Evolutionary conservation across 2,329 filamentous ascomycete species (phyloP), one percentile per base, ranked within the genome.

Genomic region (Alternaria hordeiaustralica): DNA sequence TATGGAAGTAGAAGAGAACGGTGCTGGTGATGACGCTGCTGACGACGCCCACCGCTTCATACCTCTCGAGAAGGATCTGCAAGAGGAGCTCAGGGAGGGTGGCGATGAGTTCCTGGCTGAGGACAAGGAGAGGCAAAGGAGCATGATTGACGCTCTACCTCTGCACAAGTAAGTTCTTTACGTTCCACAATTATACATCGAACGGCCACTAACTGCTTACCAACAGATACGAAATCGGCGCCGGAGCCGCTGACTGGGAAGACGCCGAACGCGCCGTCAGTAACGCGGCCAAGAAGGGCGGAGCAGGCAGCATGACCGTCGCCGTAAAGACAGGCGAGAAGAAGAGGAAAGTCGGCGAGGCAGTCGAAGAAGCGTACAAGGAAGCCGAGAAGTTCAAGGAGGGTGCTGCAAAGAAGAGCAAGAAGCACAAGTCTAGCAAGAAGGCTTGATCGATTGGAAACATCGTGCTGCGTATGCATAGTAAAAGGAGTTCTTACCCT

Each of bases 111-210:
- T 92, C 25, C 81, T 93, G 65, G 85, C 84, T 51, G 70, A 74
- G 23, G 83, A 97, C 73, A 88, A 88, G 70, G 89, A 92, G 79
- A 92, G 95, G 81, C 93, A 97, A 80, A 89, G 91, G 72, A 92
- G 93, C 70, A 84, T 98, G 69, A 97, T 98, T 74, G 92, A 97
- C 83, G 91, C 94, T 66, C 83, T 98, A 65, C 94, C 95, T 47
- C 85, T 98, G 56, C 93, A 97, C 74, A 90, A 92, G 88, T 95
- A 86, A 87, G 90, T 60, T 25, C 13, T 11, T 10, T 2, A 30
- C 4, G 15, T 41, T 8, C 20, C 11, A 36, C n/a, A n/a, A 5
- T 23, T 0, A 44, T 2, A 18, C 47, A 15, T 26, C 43, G 13
- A 49, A 26, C 45, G 3, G 0, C 3, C 21, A 28, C 61, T 65